A percentile compares a stretch with the other conserved stretches of the same genome.
These are phyloP conservation scores for Boletus coccyginus DNA, from an alignment of 768 basidiomycete genomes.

Conservation along the genomic window DNA sequence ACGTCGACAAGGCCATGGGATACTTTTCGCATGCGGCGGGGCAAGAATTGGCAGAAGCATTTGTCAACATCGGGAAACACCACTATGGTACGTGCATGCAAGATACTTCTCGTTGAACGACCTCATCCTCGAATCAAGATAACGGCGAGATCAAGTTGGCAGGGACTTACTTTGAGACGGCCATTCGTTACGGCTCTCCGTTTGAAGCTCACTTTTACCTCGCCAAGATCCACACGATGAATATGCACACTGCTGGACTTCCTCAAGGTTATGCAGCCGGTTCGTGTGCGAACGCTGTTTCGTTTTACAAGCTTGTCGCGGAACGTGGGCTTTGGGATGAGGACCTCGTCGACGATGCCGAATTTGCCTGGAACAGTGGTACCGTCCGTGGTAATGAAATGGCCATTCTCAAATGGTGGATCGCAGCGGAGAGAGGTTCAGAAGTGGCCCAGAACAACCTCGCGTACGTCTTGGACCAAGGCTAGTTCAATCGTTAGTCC, in stretches of 20 bases:
- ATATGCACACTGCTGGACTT: slow-evolving; percentile 42
- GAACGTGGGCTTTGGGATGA: slow-evolving; percentile 91
- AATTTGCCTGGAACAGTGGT: slow-evolving; percentile 67
- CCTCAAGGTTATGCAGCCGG: slow-evolving; percentile 55
- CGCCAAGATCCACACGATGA: slow-evolving; percentile 71
- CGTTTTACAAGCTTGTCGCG: slow-evolving; percentile 89
- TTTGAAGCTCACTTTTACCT: slow-evolving; percentile 96
- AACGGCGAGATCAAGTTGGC: slow-evolving; percentile 67
- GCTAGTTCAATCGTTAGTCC: slow-evolving; percentile 41
- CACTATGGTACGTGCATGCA: slow-evolving; percentile 50
- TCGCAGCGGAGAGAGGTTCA: slow-evolving; percentile 88
- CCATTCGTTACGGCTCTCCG: slow-evolving; percentile 82
- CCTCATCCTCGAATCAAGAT: slow-evolving; percentile 40
- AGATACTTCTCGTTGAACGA: background rate
- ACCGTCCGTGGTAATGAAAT: slow-evolving; percentile 71
- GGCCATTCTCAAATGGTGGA: slow-evolving; percentile 92
- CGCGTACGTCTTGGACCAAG: slow-evolving; percentile 89
- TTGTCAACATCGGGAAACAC: slow-evolving; percentile 85
- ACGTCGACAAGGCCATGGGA: slow-evolving; percentile 57
- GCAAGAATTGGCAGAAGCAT: slow-evolving; percentile 89
- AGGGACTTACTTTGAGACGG: slow-evolving; percentile 75
- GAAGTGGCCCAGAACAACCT: slow-evolving; percentile 96
- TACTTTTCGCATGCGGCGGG: slow-evolving; percentile 80
- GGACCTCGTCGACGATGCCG: slow-evolving; percentile 78
- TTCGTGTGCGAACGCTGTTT: slow-evolving; percentile 86